Evolutionary conservation across 179 eudicot genomes (phyloP).

Genomic region (Silene noctiflora): DNA sequence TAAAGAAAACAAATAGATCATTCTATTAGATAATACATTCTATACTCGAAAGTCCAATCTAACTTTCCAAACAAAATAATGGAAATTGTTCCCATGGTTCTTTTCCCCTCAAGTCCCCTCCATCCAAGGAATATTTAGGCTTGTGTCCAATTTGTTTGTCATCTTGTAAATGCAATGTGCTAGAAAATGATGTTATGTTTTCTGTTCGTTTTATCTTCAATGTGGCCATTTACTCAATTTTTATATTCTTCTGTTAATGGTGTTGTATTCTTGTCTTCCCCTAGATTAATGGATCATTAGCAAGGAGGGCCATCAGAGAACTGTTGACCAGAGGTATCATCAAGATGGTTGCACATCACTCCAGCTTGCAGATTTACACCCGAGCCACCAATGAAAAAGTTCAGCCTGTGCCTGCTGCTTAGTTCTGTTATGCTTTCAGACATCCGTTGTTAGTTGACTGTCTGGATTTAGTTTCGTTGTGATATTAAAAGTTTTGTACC

Average conservation of each 20-base stretch:
- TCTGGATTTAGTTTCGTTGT: neutral
- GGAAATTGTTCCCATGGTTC: no score
- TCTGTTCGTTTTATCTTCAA: neutral
- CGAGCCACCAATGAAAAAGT: conserved; percentile 40
- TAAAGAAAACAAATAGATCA: no score
- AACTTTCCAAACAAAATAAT: no score
- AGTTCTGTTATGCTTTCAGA: conserved; percentile 7
- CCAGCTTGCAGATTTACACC: conserved; percentile 51
- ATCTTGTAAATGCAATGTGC: neutral
- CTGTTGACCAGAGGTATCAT: conserved; percentile 35
- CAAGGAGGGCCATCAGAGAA: conserved; percentile 49
- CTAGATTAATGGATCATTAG: conserved; percentile 50
- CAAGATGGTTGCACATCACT: conserved; percentile 46
- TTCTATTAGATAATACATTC: no score
- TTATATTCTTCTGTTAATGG: neutral
- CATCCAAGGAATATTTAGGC: no score
- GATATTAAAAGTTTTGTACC: neutral
- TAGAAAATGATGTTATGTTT: neutral
- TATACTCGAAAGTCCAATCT: no score
- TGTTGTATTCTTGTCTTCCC: neutral
- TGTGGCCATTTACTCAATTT: neutral
- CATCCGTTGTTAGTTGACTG: neutral
- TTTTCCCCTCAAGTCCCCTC: no score
- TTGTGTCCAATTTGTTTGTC: no score
- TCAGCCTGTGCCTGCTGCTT: conserved; percentile 26